These are phyloP conservation scores for Penicillium sp. DNA, from an alignment of 2,329 filamentous ascomycete species.

Conservation along the genomic window DNA sequence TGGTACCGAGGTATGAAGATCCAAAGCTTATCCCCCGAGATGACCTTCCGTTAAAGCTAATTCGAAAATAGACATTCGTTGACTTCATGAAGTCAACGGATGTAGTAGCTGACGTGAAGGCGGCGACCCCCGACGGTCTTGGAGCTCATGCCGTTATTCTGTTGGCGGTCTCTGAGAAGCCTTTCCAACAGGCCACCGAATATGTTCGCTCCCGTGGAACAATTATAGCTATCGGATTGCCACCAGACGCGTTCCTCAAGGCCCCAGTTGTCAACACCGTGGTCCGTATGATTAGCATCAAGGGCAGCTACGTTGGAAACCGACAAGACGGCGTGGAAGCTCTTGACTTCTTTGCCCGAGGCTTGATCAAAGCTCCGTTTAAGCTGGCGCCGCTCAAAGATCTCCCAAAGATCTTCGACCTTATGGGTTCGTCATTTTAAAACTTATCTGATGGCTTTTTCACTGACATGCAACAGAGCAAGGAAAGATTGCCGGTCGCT, in stretches of 20 bases:
- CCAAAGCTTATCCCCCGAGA: too few relatives aligned
- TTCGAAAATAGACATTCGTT: conserved; percentile 53
- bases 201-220: conserved; percentile 77
- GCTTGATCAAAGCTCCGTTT: conserved; percentile 76
- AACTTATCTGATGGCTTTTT: neutral
- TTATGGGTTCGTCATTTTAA: conserved; percentile 48
- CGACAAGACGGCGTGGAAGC: conserved; percentile 79
- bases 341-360: conserved; percentile 76
- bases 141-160: conserved; percentile 71
- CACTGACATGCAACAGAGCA: conserved; percentile 10
- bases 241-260: conserved; percentile 64
- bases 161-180: conserved; percentile 77
- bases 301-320: conserved; percentile 87
- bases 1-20: conserved; percentile 53
- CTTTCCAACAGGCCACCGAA: conserved; percentile 84
- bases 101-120: conserved; percentile 74
- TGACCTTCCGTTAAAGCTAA: neutral
- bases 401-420: conserved; percentile 68
- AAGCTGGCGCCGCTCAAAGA: conserved; percentile 75
- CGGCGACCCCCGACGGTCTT: conserved; percentile 69
- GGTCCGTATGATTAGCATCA: conserved; percentile 80
- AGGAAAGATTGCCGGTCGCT: conserved; percentile 17
- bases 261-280: conserved; percentile 84
- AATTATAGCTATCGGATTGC: conserved; percentile 82
- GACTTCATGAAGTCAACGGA: conserved; percentile 72